Percentiles rank a stretch among this genome's conserved stretches.
These are phyloP conservation scores for Aspergillus sparsus DNA, from an alignment of 495 filamentous ascomycete species.

Conservation along the genomic window DNA sequence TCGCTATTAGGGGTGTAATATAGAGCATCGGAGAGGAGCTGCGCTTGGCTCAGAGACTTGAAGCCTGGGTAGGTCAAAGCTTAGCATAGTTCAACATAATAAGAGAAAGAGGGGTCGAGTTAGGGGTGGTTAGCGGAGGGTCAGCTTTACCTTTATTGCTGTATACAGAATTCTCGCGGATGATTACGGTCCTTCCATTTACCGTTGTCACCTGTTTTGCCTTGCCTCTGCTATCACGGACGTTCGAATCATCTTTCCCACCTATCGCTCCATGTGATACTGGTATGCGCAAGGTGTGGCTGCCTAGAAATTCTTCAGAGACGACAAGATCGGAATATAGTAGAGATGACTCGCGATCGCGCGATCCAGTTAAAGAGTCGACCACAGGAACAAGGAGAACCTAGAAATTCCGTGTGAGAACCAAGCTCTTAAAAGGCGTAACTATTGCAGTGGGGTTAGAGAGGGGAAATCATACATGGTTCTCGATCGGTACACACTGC, in stretches of 20 bases:
- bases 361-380: constrained; percentile 82
- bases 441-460: constrained; percentile 4
- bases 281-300: constrained; percentile 91
- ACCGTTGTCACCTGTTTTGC: constrained; percentile 88
- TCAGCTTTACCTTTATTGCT: constrained; percentile 82
- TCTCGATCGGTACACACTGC: constrained; percentile 90
- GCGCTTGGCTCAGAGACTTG: constrained; percentile 86
- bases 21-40: constrained; percentile 80
- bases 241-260: constrained; percentile 70
- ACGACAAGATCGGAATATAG: constrained; percentile 77
- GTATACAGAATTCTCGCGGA: constrained; percentile 92
- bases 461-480: constrained; percentile 63
- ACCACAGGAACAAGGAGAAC: constrained; percentile 92
- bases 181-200: constrained; percentile 89
- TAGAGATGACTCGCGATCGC: constrained; percentile 82
- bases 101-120: neutral
- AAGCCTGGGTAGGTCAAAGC: constrained; percentile 63
- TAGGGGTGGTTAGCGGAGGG: neutral
- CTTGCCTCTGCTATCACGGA: constrained; percentile 89
- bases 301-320: constrained; percentile 92
- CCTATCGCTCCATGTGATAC: constrained; percentile 50
- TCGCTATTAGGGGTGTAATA: constrained; percentile 85
- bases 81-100: constrained; percentile 21
- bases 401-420: constrained; percentile 39
- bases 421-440: constrained; percentile 11